Percentiles rank a stretch among this genome's conserved stretches.
Evolutionary conservation across 2,329 filamentous ascomycete species (phyloP).

Genomic region (Penicillium polonicum): DNA sequence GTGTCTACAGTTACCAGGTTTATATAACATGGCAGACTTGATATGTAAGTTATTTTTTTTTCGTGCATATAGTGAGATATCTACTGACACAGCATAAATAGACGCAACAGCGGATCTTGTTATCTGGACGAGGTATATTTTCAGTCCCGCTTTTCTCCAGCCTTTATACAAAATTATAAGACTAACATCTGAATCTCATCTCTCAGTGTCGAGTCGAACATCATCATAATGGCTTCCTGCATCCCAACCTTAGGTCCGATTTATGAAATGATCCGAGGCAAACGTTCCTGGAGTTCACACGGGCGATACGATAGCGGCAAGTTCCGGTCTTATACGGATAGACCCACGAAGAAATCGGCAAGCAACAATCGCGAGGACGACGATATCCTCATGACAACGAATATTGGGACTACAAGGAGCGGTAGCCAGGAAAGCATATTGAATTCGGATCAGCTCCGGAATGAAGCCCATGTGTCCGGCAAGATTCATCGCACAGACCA

Average conservation of each 20-base stretch:
- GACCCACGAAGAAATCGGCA: neutral
- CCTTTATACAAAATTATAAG: neutral
- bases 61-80: neutral
- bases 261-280: slow-evolving; percentile 28
- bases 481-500: slow-evolving; percentile 23
- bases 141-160: neutral
- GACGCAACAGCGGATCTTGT: slow-evolving; percentile 4
- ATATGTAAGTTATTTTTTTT: neutral
- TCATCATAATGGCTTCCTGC: slow-evolving; percentile 37
- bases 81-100: neutral
- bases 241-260: slow-evolving; percentile 37
- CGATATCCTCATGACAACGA: neutral
- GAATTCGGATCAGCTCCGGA: neutral
- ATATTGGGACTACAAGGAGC: neutral
- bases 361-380: neutral
- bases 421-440: slow-evolving; percentile 24
- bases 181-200: neutral
- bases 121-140: slow-evolving; percentile 2
- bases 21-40: slow-evolving; percentile 19
- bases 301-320: slow-evolving; percentile 1
- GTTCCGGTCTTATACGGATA: neutral
- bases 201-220: slow-evolving; percentile 32
- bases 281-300: slow-evolving; percentile 19
- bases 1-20: slow-evolving; percentile 29
- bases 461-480: slow-evolving; percentile 7